Evolutionary conservation across 352 stramenopile genomes (phyloP).

Genomic region (Aphanomyces astaci): DNA sequence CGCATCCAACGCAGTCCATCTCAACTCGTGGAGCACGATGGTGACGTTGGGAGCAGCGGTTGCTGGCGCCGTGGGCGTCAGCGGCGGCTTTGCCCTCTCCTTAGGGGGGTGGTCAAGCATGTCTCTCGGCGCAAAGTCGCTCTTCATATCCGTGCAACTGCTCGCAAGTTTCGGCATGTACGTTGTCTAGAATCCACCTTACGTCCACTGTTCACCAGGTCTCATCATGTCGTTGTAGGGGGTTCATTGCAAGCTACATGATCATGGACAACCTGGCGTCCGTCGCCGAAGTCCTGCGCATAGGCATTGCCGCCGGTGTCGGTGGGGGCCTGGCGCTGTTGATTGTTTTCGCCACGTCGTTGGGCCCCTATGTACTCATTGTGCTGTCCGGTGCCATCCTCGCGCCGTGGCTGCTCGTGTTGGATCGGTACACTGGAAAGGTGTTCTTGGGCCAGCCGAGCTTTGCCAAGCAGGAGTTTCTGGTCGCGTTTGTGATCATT

Average conservation of each 20-base stretch:
- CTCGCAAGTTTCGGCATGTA: slow-evolving; percentile 66
- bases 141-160: slow-evolving; percentile 78
- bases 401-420: slow-evolving; percentile 63
- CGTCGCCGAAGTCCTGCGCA: slow-evolving; percentile 62
- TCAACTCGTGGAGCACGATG: slow-evolving; percentile 2
- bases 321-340: slow-evolving; percentile 56
- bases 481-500: slow-evolving; percentile 82
- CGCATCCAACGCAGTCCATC: neutral
- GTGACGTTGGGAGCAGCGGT: slow-evolving; percentile 13
- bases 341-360: slow-evolving; percentile 63
- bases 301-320: slow-evolving; percentile 51
- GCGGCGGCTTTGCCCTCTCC: slow-evolving; percentile 68
- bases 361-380: slow-evolving; percentile 64
- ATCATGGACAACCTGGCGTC: slow-evolving; percentile 48
- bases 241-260: slow-evolving; percentile 60
- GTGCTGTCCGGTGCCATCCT: slow-evolving; percentile 58
- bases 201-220: too few species aligned
- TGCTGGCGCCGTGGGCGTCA: slow-evolving; percentile 48
- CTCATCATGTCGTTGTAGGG: slow-evolving; percentile 29
- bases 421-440: slow-evolving; percentile 39
- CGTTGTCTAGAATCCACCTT: too few species aligned
- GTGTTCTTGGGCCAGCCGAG: slow-evolving; percentile 67
- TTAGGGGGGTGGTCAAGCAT: slow-evolving; percentile 80
- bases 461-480: slow-evolving; percentile 78
- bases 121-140: slow-evolving; percentile 70